phyloP scores from a whole-genome alignment of 2,329 filamentous ascomycete species.

The Colletotrichum paranaense region DNA sequence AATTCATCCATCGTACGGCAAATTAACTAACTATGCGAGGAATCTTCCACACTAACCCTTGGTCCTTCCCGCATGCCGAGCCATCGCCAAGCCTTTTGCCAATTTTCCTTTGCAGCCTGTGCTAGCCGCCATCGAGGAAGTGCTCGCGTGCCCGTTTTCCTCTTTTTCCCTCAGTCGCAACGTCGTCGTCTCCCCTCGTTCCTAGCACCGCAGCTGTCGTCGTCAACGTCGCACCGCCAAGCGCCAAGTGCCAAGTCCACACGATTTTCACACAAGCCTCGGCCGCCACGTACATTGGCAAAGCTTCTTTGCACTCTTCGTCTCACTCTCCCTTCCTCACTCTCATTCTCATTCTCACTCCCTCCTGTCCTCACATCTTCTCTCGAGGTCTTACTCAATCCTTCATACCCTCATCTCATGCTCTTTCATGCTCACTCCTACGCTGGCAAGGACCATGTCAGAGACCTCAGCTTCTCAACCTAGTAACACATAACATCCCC shows the following conservation, averaged over 20 bases:
- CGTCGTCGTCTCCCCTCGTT: not conserved
- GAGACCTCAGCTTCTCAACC: not conserved
- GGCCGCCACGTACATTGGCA: conserved; percentile 34
- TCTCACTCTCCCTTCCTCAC: not conserved
- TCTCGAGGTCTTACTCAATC: too few species aligned
- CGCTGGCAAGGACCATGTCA: not conserved
- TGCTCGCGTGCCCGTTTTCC: conserved; percentile 34
- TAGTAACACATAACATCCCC: not conserved
- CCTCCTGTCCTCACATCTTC: not conserved
- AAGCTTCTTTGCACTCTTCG: conserved; percentile 35
- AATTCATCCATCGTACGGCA: conserved; percentile 20
- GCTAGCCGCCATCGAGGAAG: conserved; percentile 30
- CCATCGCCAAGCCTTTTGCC: conserved; percentile 25
- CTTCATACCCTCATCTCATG: too few species aligned
- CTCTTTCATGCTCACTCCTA: not conserved
- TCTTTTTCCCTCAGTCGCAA: conserved; percentile 1
- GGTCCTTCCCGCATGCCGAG: conserved; percentile 25
- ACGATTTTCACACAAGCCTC: conserved; percentile 18
- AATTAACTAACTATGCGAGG: not conserved
- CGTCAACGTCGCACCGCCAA: not conserved
- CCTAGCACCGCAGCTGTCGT: not conserved
- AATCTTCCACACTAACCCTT: not conserved
- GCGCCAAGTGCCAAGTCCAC: conserved; percentile 28
- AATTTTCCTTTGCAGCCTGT: not conserved
- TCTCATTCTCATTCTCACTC: not conserved